Conservation (phyloP, 2,329 filamentous ascomycete species). For the Penicillium sp. region DNA sequence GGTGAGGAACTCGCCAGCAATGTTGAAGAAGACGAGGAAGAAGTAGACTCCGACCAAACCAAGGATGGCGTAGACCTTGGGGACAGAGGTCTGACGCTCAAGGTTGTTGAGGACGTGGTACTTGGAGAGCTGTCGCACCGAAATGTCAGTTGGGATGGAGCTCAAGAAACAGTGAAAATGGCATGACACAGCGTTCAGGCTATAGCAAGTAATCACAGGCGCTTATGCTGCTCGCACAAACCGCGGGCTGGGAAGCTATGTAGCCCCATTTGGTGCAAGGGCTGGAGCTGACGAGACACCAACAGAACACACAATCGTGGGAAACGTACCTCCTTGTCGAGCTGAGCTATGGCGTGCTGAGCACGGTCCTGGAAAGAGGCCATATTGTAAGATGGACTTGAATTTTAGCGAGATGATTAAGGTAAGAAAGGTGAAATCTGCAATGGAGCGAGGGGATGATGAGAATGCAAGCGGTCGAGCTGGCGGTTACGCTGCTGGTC, state of each 20-base stretch:
- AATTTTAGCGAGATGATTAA: conserved; percentile 9
- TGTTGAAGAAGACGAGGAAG: conserved; percentile 69
- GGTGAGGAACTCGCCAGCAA: conserved; percentile 63
- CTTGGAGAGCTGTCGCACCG: conserved; percentile 55
- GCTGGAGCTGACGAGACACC: conserved; percentile 19
- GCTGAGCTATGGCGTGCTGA: conserved; percentile 61
- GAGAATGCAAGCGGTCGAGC: conserved; percentile 24
- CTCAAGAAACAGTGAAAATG: neutral
- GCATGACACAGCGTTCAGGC: neutral
- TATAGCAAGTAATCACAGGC: neutral
- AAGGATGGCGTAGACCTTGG: conserved; percentile 64
- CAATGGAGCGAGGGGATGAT: conserved; percentile 24
- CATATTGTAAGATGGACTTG: conserved; percentile 25
- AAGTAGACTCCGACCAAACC: conserved; percentile 63
- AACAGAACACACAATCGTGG: conserved; percentile 23
- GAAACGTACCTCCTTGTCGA: conserved; percentile 61
- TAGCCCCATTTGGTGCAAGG: conserved; percentile 12
- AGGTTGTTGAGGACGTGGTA: conserved; percentile 64
- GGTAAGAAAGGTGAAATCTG: conserved; percentile 6
- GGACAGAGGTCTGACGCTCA: conserved; percentile 63
- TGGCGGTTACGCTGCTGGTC: conserved; percentile 18
- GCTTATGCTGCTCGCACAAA: neutral
- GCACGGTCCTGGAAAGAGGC: conserved; percentile 57
- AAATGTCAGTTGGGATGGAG: conserved; percentile 1
- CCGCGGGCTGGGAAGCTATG: conserved; percentile 1